phyloP scores from a whole-genome alignment of 768 basidiomycete species.

The Amanita brunnescens region DNA sequence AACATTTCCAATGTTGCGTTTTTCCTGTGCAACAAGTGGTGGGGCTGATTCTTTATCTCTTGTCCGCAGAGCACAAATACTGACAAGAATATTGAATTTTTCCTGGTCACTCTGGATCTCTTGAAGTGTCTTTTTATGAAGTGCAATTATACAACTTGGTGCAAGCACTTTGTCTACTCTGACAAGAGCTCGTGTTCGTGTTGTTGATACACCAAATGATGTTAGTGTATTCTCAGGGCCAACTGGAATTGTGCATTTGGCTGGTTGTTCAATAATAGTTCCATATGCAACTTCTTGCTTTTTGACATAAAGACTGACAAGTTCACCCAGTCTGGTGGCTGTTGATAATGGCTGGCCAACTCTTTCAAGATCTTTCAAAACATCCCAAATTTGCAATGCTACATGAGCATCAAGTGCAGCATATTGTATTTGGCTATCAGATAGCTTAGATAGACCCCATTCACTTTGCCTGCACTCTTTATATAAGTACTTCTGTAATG shows the following conservation, averaged over 20 bases:
- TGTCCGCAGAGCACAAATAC: constrained; percentile 3
- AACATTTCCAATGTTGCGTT: no score
- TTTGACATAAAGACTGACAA: constrained; percentile 8
- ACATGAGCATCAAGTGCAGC: constrained; percentile 11
- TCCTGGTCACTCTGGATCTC: constrained; percentile 3
- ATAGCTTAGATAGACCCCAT: constrained; percentile 1
- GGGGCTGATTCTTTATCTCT: not conserved
- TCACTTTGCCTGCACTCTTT: constrained; percentile 3
- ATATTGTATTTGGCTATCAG: constrained; percentile 8
- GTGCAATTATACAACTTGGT: constrained; percentile 8
- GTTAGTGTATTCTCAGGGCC: not conserved
- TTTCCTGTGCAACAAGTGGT: no score
- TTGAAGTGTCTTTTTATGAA: constrained; percentile 6
- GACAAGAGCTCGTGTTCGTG: constrained; percentile 10
- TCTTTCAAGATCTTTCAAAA: constrained; percentile 4
- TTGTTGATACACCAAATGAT: constrained; percentile 9
- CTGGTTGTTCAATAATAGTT: constrained; percentile 6
- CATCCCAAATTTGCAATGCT: constrained; percentile 2
- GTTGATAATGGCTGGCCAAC: constrained; percentile 8
- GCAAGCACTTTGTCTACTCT: constrained; percentile 11
- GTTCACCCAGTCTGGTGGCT: constrained; percentile 10
- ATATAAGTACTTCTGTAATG: constrained; percentile 1
- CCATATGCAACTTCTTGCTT: constrained; percentile 10
- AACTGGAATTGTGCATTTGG: not conserved
- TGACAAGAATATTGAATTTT: constrained; percentile 10